Conservation (phyloP, 1,139 yeast species). For the Kodamaea sp. region DNA sequence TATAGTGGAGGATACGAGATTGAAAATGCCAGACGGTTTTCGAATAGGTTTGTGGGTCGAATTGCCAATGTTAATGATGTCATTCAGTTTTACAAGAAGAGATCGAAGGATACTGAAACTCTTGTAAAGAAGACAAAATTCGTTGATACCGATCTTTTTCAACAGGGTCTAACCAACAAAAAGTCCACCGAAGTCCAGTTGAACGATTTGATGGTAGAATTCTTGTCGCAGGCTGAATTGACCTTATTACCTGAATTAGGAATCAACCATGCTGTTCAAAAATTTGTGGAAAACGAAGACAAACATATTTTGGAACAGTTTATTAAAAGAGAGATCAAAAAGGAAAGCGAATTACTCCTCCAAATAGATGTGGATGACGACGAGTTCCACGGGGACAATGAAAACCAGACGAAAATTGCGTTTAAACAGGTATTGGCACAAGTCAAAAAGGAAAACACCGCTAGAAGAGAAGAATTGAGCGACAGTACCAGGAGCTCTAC, state of each 20-base stretch:
- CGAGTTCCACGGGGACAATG: constrained; percentile 33
- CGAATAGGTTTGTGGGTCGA: constrained; percentile 84
- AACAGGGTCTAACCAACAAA: constrained; percentile 19
- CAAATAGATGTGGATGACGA: constrained; percentile 40
- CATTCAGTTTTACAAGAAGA: constrained; percentile 63
- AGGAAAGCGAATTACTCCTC: constrained; percentile 60
- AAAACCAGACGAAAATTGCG: constrained; percentile 26
- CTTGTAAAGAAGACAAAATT: constrained; percentile 21
- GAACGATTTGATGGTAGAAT: constrained; percentile 60
- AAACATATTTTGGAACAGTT: constrained; percentile 67
- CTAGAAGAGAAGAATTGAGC: neutral
- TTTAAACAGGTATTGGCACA: constrained; percentile 32
- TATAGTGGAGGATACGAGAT: constrained; percentile 89
- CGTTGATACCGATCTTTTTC: constrained; percentile 23
- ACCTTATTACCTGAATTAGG: constrained; percentile 77
- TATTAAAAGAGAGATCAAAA: constrained; percentile 64
- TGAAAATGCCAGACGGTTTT: constrained; percentile 86
- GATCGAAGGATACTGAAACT: constrained; percentile 20
- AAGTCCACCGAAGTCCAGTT: constrained; percentile 48
- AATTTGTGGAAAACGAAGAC: constrained; percentile 81
- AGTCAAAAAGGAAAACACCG: constrained; percentile 21
- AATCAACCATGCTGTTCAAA: constrained; percentile 69
- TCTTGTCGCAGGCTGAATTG: constrained; percentile 62
- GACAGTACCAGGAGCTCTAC: neutral
- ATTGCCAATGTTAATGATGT: constrained; percentile 92